Base-by-base conservation (phyloP, 2,329 filamentous ascomycete genomes). In the Chaetoscypha palmicola region DNA sequence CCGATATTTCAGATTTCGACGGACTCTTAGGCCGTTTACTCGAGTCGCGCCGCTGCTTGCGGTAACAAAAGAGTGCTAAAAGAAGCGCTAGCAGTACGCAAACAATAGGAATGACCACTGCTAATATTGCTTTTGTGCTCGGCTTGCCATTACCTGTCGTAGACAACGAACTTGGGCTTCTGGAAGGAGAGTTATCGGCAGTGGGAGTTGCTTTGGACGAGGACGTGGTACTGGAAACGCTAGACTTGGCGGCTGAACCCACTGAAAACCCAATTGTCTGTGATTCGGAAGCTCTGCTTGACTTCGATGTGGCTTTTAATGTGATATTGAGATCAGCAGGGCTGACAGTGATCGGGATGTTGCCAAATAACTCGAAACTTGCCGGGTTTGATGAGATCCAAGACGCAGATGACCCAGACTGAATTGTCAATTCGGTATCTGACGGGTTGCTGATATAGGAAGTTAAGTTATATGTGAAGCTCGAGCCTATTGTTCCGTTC, bases 351-450 rank as follows among this genome's bases (percentile, higher is more conserved):
- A 38, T 26, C 12, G 58, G 54, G 22, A 61, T 49, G n/a, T 53
- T 40, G 11, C 58, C 58, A 4, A 47, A 50, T 5, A 62, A 31
- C 5, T 44, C 20, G 24, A 56, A 51, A 5, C 50, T 52, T 22
- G 54, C 35, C 12, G 49, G 14, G 44, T 62, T 49, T 30, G 59
- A 60, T 3, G 47, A 49, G 28, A 61, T 32, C 58, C 58, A 61
- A 16, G 51, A 19, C 30, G 46, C 50, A 9, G 36, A 10, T 20
- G 56, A 48, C 12, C 41, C 43, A 14, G 58, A 33, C 16, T 49
- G 34, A 4, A 50, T 43, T 17, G 40, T 36, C 20, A 61, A 39
- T 9, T 45, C 39, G 12, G 54, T 43, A 38, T 58, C 56, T 2
- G 56, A 54, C 22, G 35, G 44, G 26, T 59, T 56, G 1, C 24